Evolutionary conservation across 129 eudicot species (phyloP).

Genomic region (Artemisia argyi): DNA sequence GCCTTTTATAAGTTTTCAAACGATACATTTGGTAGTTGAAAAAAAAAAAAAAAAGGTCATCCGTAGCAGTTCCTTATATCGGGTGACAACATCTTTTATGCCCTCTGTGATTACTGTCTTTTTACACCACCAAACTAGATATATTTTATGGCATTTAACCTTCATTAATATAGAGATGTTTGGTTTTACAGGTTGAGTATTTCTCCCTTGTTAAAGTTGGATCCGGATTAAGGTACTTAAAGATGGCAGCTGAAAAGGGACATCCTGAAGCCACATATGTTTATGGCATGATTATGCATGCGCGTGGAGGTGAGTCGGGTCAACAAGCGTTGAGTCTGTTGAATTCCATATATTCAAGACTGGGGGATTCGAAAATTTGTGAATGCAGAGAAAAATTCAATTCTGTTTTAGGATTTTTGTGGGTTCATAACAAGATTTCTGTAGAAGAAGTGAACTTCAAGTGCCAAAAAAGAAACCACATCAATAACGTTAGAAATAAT

Average conservation of each 20-base stretch:
- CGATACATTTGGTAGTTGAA: no score
- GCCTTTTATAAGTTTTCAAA: no score
- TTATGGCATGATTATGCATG: constrained; percentile 20
- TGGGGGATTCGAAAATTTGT: not conserved
- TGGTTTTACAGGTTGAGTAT: constrained; percentile 14
- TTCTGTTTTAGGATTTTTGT: not conserved
- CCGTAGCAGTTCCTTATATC: not conserved
- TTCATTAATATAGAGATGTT: not conserved
- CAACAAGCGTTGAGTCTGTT: constrained; percentile 7
- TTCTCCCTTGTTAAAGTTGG: constrained; percentile 3
- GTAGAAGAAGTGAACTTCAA: not conserved
- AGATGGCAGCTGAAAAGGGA: constrained; percentile 18
- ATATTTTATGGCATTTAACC: no score
- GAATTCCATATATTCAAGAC: not conserved
- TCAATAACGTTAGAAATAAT: not conserved
- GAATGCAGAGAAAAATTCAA: constrained; percentile 21
- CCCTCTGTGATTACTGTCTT: no score
- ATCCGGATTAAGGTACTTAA: constrained; percentile 15
- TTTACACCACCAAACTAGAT: no score
- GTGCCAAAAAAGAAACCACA: not conserved
- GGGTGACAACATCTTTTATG: not conserved
- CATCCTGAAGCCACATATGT: constrained; percentile 28
- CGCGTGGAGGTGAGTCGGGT: not conserved
- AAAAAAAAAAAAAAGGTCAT: no score
- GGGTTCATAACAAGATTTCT: not conserved